Percentiles rank a stretch among this genome's conserved stretches.
Conservation (phyloP, 2,329 filamentous ascomycete species). For the Aspergillus ustus region DNA sequence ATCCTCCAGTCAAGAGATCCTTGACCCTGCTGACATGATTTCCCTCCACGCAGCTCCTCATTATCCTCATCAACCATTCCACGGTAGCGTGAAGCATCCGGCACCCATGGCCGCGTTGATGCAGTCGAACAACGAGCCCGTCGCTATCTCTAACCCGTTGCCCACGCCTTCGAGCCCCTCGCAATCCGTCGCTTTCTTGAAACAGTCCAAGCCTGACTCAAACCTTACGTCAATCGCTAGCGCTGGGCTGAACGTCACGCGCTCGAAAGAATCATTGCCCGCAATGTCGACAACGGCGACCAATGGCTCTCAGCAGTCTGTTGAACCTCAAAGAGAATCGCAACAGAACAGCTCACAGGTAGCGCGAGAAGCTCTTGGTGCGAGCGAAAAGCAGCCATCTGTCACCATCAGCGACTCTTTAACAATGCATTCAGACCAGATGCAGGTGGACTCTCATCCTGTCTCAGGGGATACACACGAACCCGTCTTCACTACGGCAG, state of each 20-base stretch:
- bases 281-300: conserved; percentile 57
- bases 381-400: conserved; percentile 40
- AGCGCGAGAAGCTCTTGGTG: conserved; percentile 46
- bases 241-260: conserved; percentile 48
- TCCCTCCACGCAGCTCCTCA: conserved; percentile 36
- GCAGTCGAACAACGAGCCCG: conserved; percentile 47
- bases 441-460: conserved; percentile 54
- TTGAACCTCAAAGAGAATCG: conserved; percentile 37
- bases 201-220: conserved; percentile 42
- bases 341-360: conserved; percentile 46
- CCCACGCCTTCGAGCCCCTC: conserved; percentile 34
- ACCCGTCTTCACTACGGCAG: conserved; percentile 53
- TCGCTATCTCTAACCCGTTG: conserved; percentile 43
- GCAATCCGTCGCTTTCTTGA: conserved; percentile 40
- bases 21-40: conserved; percentile 40
- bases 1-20: conserved; percentile 11
- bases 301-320: conserved; percentile 52
- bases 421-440: conserved; percentile 52
- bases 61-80: conserved; percentile 35
- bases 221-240: conserved; percentile 48
- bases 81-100: conserved; percentile 36
- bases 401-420: conserved; percentile 54
- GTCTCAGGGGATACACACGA: conserved; percentile 56
- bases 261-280: conserved; percentile 40
- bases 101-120: conserved; percentile 51